Evolutionary conservation across 2,329 filamentous ascomycete genomes (phyloP).

Genomic region (Alternaria novae-zelandiae): DNA sequence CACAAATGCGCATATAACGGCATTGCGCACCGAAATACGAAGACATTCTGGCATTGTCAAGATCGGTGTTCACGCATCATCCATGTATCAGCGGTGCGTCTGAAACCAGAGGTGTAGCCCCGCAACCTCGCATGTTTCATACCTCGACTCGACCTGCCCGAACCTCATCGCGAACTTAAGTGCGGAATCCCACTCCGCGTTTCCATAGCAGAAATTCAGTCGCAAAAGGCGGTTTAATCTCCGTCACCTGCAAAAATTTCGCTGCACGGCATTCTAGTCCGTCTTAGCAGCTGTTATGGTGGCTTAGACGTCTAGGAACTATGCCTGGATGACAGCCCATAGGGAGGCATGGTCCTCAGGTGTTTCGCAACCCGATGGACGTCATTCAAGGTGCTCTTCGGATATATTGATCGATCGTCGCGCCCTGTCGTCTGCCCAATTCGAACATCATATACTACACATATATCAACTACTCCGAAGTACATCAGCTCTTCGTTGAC

Average conservation of each 20-base stretch:
- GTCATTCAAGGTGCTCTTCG: slow-evolving; percentile 9
- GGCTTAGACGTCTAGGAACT: slow-evolving; percentile 29
- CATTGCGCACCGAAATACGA: neutral
- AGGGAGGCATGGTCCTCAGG: slow-evolving; percentile 28
- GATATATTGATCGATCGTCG: slow-evolving; percentile 26
- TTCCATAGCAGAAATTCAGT: slow-evolving; percentile 1
- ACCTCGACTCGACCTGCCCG: slow-evolving; percentile 20
- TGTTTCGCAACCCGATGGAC: slow-evolving; percentile 32
- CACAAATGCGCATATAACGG: neutral
- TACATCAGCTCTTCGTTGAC: neutral
- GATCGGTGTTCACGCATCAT: slow-evolving; percentile 14
- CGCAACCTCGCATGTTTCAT: slow-evolving; percentile 25
- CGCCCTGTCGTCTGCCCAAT: neutral
- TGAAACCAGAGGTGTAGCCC: slow-evolving; percentile 19
- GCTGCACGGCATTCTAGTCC: slow-evolving; percentile 23
- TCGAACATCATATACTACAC: neutral
- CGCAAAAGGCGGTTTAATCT: slow-evolving; percentile 8
- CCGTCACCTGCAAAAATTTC: neutral
- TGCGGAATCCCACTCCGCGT: slow-evolving; percentile 26
- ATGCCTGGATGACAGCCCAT: slow-evolving; percentile 14
- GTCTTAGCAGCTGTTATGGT: slow-evolving; percentile 15
- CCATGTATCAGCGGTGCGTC: slow-evolving; percentile 24
- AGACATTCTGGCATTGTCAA: neutral
- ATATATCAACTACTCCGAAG: neutral
- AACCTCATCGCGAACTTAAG: slow-evolving; percentile 10